These are phyloP conservation scores for Strigomonas culicis DNA, from an alignment of 208 protist genomes.

Conservation along the genomic window DNA sequence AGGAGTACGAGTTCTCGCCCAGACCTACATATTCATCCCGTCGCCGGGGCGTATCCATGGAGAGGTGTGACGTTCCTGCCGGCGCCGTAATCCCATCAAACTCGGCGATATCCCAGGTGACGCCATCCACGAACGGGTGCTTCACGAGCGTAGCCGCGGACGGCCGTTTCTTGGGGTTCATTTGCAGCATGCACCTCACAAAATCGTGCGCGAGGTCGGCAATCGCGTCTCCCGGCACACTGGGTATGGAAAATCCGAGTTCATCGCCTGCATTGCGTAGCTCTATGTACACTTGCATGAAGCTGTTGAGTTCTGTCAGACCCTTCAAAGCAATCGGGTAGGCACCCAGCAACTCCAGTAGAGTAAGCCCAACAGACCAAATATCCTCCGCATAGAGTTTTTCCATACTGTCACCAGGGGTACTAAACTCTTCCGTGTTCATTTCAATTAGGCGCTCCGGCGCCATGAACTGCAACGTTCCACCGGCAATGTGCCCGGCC, in stretches of 20 bases:
- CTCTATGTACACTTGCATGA: slow-evolving; percentile 20
- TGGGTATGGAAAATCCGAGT: slow-evolving; percentile 10
- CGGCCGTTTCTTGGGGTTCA: slow-evolving; percentile 44
- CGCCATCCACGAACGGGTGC: slow-evolving; percentile 31
- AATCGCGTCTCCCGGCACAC: not conserved
- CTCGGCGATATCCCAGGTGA: not conserved
- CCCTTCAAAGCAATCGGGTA: slow-evolving; percentile 17
- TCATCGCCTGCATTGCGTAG: slow-evolving; percentile 18
- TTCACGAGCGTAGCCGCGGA: slow-evolving; percentile 55
- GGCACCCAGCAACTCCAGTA: slow-evolving; percentile 17
- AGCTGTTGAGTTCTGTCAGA: slow-evolving; percentile 10
- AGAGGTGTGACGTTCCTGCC: not conserved
- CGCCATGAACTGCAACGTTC: slow-evolving; percentile 55
- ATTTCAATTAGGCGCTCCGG: slow-evolving; percentile 57
- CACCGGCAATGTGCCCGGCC: slow-evolving; percentile 29
- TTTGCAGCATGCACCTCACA: slow-evolving; percentile 51
- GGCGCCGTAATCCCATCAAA: too few species aligned
- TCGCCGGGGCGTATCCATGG: not conserved
- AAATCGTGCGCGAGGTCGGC: slow-evolving; percentile 38
- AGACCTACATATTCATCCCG: not conserved
- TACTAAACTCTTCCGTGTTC: not conserved
- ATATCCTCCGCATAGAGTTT: slow-evolving; percentile 49
- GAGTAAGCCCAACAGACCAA: slow-evolving; percentile 27
- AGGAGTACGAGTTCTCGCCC: not conserved
- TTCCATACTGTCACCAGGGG: slow-evolving; percentile 26